Conservation (phyloP, 2,329 filamentous ascomycete genomes). For the Talaromyces sp. region DNA sequence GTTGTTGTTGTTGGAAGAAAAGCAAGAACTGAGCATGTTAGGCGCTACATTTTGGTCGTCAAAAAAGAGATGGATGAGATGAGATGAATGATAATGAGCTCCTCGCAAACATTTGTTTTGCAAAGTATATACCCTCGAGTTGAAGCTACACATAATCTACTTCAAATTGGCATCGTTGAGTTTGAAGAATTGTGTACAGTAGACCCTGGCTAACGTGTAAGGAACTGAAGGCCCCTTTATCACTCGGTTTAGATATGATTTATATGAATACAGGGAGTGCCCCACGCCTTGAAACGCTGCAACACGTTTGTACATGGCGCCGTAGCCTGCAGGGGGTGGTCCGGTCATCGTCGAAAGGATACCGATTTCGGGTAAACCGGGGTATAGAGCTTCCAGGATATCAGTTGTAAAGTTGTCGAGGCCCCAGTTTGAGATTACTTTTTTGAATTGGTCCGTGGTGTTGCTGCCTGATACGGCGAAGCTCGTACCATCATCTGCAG, state of each 20-base stretch:
- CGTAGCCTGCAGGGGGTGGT: neutral
- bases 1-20: conserved; percentile 11
- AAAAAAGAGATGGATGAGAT: conserved; percentile 27
- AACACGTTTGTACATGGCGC: neutral
- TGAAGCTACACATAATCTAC: conserved; percentile 44
- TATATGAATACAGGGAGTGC: too few relatives aligned
- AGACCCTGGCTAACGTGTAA: too few relatives aligned
- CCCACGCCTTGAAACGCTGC: neutral
- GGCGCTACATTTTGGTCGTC: conserved; percentile 29
- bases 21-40: conserved; percentile 23
- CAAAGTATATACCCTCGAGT: conserved; percentile 51
- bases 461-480: neutral
- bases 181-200: neutral
- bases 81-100: conserved; percentile 44
- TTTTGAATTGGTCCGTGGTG: neutral
- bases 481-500: neutral
- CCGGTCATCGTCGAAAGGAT: too few relatives aligned
- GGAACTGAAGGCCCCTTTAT: too few relatives aligned
- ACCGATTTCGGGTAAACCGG: too few relatives aligned
- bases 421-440: neutral
- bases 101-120: conserved; percentile 41
- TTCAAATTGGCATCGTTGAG: conserved; percentile 11
- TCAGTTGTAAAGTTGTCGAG: neutral
- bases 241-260: too few relatives aligned
- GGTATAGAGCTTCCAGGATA: neutral